These are phyloP conservation scores for Pleurotus ostreatus DNA, from an alignment of 768 basidiomycete genomes.

Conservation along the genomic window DNA sequence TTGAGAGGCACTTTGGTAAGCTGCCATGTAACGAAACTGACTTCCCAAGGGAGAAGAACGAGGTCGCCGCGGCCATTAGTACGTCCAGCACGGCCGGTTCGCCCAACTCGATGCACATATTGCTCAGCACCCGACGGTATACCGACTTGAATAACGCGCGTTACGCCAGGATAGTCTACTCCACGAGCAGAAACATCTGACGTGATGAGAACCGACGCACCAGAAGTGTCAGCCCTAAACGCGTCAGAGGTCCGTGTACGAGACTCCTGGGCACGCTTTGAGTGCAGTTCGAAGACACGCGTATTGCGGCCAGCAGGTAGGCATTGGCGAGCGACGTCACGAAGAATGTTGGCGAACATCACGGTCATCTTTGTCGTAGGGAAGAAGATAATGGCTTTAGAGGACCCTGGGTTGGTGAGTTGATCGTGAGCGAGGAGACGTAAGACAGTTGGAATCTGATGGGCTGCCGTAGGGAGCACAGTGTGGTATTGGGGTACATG, in stretches of 20 bases:
- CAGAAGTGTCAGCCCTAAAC: constrained; percentile 54
- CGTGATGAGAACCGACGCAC: constrained; percentile 67
- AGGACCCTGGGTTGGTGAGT: constrained; percentile 55
- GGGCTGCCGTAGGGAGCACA: constrained; percentile 53
- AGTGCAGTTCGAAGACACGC: constrained; percentile 77
- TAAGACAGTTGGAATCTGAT: constrained; percentile 77
- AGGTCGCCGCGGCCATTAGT: constrained; percentile 70
- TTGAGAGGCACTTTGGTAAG: constrained; percentile 70
- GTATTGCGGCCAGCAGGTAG: constrained; percentile 53
- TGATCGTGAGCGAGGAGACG: constrained; percentile 88
- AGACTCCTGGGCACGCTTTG: constrained; percentile 57
- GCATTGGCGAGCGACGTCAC: constrained; percentile 34
- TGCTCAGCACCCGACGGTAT: constrained; percentile 61
- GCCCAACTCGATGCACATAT: constrained; percentile 84
- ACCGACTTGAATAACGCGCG: constrained; percentile 89
- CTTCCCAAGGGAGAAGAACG: constrained; percentile 77
- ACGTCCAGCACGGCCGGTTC: constrained; percentile 69
- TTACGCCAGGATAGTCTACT: constrained; percentile 85
- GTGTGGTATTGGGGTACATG: constrained; percentile 85
- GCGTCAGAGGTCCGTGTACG: constrained; percentile 53
- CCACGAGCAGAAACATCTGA: constrained; percentile 90
- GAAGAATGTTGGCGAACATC: constrained; percentile 63
- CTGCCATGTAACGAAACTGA: constrained; percentile 57
- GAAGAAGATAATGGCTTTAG: constrained; percentile 81
- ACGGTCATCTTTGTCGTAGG: constrained; percentile 84